These are phyloP conservation scores for Cladophialophora chaetospira DNA, from an alignment of 2,329 filamentous ascomycete species.

Conservation along the genomic window DNA sequence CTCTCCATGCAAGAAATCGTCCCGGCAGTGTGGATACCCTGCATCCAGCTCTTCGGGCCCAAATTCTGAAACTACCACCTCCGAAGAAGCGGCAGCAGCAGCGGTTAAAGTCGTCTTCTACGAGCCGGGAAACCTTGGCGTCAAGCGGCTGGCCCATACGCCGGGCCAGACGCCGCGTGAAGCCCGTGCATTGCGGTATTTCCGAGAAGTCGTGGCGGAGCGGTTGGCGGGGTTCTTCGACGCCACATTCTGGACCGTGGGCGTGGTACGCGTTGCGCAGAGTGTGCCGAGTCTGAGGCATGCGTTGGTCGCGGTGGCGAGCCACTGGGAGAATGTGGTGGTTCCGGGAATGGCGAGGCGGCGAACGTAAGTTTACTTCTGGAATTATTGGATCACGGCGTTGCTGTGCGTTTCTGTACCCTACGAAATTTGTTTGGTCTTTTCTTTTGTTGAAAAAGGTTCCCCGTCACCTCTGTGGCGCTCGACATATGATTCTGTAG, in stretches of 20 bases:
- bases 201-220: conserved; percentile 6
- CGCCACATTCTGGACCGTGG: conserved; percentile 1
- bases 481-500: too few species aligned
- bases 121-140: too few species aligned
- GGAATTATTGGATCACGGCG: too few species aligned
- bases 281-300: background rate
- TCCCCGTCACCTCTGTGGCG: too few species aligned
- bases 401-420: too few species aligned
- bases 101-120: too few species aligned
- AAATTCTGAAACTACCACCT: too few species aligned
- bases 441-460: too few species aligned
- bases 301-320: conserved; percentile 2
- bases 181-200: conserved; percentile 1
- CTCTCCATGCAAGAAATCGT: background rate
- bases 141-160: too few species aligned
- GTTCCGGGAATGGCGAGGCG: background rate
- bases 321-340: conserved; percentile 13
- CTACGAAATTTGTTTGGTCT: too few species aligned
- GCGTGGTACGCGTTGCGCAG: background rate
- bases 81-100: too few species aligned
- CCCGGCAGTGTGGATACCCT: conserved; percentile 1
- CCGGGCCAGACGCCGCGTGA: conserved; percentile 1
- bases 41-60: too few species aligned
- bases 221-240: conserved; percentile 1
- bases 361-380: background rate